phyloP scores from a whole-genome alignment of 78 protist genomes.

The Anaeramoeba ignava region DNA sequence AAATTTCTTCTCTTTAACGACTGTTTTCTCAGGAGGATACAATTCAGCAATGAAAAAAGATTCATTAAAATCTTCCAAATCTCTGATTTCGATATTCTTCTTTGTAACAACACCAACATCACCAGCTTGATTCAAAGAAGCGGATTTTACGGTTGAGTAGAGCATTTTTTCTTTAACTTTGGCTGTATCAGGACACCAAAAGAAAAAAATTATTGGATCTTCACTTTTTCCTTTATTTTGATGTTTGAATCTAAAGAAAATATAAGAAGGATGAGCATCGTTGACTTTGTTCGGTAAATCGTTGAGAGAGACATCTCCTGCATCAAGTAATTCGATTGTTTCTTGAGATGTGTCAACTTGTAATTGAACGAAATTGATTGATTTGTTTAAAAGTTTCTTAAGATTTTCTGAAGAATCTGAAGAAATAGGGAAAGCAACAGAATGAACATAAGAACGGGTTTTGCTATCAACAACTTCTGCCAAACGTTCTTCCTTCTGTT shows the following conservation, averaged over 20 bases:
- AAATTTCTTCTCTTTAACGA: no score
- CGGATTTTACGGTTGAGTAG: neutral
- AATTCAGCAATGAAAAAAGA: no score
- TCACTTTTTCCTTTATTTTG: neutral
- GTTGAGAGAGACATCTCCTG: neutral
- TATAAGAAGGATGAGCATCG: neutral
- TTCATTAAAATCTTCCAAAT: neutral
- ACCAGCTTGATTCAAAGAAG: neutral
- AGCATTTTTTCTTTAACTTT: neutral
- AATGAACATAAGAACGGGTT: neutral
- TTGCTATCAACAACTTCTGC: neutral
- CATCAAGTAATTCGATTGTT: neutral
- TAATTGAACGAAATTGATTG: neutral
- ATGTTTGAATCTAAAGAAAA: neutral
- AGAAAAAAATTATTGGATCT: neutral
- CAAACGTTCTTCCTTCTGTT: neutral
- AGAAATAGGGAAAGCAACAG: neutral
- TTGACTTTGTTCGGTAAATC: neutral
- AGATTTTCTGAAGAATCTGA: neutral
- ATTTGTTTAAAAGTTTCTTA: neutral
- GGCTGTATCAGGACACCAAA: neutral
- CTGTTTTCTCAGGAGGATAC: no score
- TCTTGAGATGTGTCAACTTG: neutral
- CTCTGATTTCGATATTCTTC: neutral
- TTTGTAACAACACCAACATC: neutral